These are phyloP conservation scores for Epichloe sibirici DNA, from an alignment of 2,329 filamentous ascomycete genomes.

Conservation along the genomic window DNA sequence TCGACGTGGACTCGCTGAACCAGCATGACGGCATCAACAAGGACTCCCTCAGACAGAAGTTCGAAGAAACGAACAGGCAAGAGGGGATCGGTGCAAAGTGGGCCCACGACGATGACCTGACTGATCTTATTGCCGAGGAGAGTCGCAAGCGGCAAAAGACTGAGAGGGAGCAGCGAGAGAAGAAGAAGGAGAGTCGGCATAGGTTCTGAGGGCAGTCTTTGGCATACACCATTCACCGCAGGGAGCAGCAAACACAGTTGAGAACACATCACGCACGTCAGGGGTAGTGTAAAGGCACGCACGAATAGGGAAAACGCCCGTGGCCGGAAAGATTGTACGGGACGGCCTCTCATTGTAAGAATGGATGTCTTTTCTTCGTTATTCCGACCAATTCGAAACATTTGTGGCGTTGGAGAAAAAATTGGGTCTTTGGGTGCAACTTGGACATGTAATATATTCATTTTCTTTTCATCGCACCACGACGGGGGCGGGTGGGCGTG, in stretches of 20 bases:
- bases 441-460: no score
- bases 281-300: no score
- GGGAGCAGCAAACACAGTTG: no score
- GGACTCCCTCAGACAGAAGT: constrained; percentile 68
- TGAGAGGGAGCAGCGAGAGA: constrained; percentile 65
- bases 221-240: no score
- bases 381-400: background rate
- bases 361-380: no score
- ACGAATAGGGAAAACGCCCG: no score
- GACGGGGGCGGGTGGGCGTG: no score
- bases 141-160: constrained; percentile 81
- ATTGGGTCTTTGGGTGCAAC: no score
- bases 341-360: no score
- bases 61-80: constrained; percentile 58
- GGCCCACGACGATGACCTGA: constrained; percentile 76
- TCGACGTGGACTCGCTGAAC: constrained; percentile 73
- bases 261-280: no score
- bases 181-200: constrained; percentile 46
- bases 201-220: constrained; percentile 24
- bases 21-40: constrained; percentile 68
- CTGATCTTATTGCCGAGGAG: constrained; percentile 92
- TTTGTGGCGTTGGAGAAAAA: background rate
- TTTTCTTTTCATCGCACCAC: no score
- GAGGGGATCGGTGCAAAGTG: constrained; percentile 58
- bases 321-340: no score